These are phyloP conservation scores for Metschnikowia aberdeeniae DNA, from an alignment of 805 yeast genomes.

Conservation along the genomic window DNA sequence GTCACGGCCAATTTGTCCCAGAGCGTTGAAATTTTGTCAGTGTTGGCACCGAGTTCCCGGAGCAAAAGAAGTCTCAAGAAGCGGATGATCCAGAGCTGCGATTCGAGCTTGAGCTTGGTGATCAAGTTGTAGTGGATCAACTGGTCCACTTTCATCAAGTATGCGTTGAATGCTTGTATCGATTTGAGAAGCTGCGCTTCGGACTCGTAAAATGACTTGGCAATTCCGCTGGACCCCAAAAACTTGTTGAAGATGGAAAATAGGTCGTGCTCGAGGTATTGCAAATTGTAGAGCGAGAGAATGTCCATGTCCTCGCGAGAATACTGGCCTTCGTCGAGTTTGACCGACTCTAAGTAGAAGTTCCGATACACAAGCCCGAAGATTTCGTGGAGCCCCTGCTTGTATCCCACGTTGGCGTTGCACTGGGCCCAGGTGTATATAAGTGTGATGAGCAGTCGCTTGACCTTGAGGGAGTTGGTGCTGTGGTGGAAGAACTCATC, in stretches of 20 bases:
- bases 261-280: conserved; percentile 39
- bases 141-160: conserved; percentile 48
- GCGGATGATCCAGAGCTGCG: conserved; percentile 54
- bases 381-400: conserved; percentile 55
- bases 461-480: conserved; percentile 18
- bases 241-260: conserved; percentile 42
- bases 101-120: conserved; percentile 43
- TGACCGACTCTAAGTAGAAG: conserved; percentile 33
- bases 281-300: conserved; percentile 34
- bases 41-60: conserved; percentile 44
- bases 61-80: conserved; percentile 44
- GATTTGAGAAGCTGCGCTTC: conserved; percentile 43
- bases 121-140: conserved; percentile 42
- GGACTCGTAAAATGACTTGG: conserved; percentile 29
- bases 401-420: conserved; percentile 35
- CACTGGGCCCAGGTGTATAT: conserved; percentile 49
- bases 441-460: conserved; percentile 36
- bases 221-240: conserved; percentile 38
- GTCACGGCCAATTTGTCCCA: conserved; percentile 49
- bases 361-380: conserved; percentile 45
- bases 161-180: conserved; percentile 45
- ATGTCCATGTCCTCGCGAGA: conserved; percentile 31
- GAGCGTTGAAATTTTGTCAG: conserved; percentile 30
- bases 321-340: conserved; percentile 10
- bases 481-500: conserved; percentile 25